Evolutionary conservation across 2,329 filamentous ascomycete genomes (phyloP).

Genomic region (Trichoderma atrobrunneum): DNA sequence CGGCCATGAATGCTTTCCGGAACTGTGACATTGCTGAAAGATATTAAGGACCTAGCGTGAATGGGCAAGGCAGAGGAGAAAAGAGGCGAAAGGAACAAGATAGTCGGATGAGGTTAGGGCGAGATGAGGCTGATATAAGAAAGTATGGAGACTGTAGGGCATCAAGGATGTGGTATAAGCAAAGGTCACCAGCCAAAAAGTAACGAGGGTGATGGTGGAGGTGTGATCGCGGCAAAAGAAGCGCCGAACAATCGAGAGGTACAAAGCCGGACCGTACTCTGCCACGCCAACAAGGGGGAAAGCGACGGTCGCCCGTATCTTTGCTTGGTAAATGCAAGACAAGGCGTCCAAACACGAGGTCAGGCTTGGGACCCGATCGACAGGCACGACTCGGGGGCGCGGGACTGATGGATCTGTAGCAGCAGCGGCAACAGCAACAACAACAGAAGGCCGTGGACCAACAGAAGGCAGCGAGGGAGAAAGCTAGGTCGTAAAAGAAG

Average conservation of each 20-base stretch:
- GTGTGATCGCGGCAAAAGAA: slow-evolving; percentile 11
- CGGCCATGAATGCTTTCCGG: slow-evolving; percentile 53
- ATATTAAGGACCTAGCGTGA: slow-evolving; percentile 48
- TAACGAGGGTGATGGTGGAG: slow-evolving; percentile 11
- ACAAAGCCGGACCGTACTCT: neutral
- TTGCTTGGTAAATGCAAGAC: neutral
- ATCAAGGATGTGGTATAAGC: neutral
- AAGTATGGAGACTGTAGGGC: neutral
- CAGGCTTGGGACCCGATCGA: slow-evolving; percentile 16
- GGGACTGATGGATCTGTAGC: slow-evolving; percentile 15
- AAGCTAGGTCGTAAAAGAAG: neutral
- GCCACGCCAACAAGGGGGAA: slow-evolving; percentile 14
- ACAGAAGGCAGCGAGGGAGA: neutral
- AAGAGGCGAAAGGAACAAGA: neutral
- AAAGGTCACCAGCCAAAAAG: neutral
- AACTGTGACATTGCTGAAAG: slow-evolving; percentile 57
- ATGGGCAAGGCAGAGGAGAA: neutral
- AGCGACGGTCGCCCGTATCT: slow-evolving; percentile 6
- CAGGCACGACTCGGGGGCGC: slow-evolving; percentile 18
- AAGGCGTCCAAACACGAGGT: slow-evolving; percentile 9
- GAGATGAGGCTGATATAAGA: slow-evolving; percentile 10
- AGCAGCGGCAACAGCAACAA: neutral
- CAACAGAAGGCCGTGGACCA: neutral
- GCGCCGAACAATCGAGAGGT: slow-evolving; percentile 12
- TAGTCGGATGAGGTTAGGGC: slow-evolving; percentile 2